A percentile compares a stretch with the other conserved stretches of the same genome.
Conservation (phyloP, 2,329 filamentous ascomycete species). For the Alternaria sp. region DNA sequence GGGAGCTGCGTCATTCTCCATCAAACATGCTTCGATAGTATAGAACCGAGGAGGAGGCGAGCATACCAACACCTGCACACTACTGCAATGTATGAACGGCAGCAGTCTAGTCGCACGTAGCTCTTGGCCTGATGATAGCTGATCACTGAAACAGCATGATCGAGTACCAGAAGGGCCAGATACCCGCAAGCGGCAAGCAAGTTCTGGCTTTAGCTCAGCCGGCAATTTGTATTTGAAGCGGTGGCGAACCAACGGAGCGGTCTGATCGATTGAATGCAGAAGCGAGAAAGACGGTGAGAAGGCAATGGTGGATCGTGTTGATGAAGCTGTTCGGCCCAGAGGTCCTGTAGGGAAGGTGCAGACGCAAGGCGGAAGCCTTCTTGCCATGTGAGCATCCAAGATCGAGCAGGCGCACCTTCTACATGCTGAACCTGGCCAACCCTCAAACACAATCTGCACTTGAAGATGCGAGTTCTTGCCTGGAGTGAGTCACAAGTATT, state of each 20-base stretch:
- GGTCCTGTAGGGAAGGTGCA: conserved; percentile 5
- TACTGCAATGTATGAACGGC: neutral
- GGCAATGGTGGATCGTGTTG: neutral
- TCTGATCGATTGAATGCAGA: neutral
- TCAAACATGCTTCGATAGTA: neutral
- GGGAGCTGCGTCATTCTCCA: neutral
- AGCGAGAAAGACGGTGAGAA: conserved; percentile 15
- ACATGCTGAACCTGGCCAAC: neutral
- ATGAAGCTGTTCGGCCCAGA: conserved; percentile 1
- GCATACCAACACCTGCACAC: neutral
- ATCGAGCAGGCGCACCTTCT: neutral
- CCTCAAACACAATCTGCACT: neutral
- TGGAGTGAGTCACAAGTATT: neutral
- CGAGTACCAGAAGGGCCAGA: neutral
- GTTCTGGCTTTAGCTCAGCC: neutral
- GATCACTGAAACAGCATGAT: neutral
- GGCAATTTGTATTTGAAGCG: neutral
- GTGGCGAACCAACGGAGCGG: neutral
- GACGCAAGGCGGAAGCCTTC: neutral
- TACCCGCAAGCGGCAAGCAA: neutral
- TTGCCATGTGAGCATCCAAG: neutral
- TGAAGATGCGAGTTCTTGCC: neutral
- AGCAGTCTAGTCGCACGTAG: neutral
- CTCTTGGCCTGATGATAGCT: conserved; percentile 1
- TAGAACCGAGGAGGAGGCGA: neutral